Evolutionary conservation across 805 yeast species (phyloP).

Genomic region (Myxozyma udenii): DNA sequence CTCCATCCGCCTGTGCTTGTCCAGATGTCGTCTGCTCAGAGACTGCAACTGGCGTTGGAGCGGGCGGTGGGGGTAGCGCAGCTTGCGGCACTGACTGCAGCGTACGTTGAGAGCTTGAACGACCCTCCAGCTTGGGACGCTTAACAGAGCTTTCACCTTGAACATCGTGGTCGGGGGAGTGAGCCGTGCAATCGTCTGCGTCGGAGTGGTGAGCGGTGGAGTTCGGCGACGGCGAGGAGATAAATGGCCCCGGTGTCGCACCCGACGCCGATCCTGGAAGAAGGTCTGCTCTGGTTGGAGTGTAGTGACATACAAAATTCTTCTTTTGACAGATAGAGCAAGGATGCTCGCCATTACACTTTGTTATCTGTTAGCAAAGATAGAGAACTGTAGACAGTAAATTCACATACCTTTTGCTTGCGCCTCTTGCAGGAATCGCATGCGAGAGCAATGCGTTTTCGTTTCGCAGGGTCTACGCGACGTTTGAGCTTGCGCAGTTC

Average conservation of each 20-base stretch:
- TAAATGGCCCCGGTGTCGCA: constrained; percentile 5
- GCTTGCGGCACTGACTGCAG: no score
- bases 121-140: background rate
- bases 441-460: constrained; percentile 48
- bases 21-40: background rate
- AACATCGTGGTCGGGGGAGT: constrained; percentile 1
- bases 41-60: background rate
- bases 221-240: constrained; percentile 21
- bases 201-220: constrained; percentile 4
- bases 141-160: background rate
- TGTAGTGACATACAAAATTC: constrained; percentile 36
- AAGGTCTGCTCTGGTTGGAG: constrained; percentile 21
- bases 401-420: constrained; percentile 36
- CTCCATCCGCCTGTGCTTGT: constrained; percentile 3
- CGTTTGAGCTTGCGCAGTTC: constrained; percentile 29
- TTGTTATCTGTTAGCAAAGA: background rate
- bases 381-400: background rate
- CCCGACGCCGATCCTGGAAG: constrained; percentile 8
- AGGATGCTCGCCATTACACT: constrained; percentile 40
- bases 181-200: background rate
- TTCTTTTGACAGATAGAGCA: constrained; percentile 40
- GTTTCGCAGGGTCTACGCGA: constrained; percentile 31
- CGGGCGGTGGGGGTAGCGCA: background rate
- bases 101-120: background rate
- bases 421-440: constrained; percentile 49